Evolutionary conservation across 306 rosid species (phyloP).

Genomic region (Prosopis cineraria): DNA sequence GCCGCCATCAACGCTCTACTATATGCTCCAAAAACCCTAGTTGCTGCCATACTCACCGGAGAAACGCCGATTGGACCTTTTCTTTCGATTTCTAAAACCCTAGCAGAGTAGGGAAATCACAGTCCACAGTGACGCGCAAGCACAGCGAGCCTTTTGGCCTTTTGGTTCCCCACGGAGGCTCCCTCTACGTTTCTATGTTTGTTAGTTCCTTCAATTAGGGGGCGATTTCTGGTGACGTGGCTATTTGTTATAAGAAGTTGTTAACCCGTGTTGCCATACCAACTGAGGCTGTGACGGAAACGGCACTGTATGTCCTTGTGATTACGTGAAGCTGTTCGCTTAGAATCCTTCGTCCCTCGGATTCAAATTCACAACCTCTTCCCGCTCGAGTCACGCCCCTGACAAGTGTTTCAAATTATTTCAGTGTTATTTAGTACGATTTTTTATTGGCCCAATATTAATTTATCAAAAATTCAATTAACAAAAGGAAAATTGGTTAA

Average conservation of each 20-base stretch:
- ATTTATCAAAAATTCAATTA: no score
- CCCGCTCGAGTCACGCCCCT: constrained; percentile 30
- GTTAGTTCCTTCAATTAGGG: neutral
- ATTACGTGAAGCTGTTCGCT: neutral
- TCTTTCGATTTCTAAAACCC: constrained; percentile 38
- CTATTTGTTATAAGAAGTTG: neutral
- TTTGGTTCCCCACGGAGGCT: neutral
- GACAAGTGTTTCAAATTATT: no score
- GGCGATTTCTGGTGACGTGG: constrained; percentile 20
- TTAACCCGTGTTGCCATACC: neutral
- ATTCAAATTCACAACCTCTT: constrained; percentile 1
- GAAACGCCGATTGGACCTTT: neutral
- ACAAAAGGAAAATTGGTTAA: no score
- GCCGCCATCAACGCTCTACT: constrained; percentile 48
- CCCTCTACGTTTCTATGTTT: constrained; percentile 2
- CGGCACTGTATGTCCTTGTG: neutral
- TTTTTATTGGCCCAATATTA: no score
- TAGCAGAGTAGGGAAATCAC: neutral
- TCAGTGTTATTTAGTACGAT: no score
- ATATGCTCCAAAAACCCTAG: constrained; percentile 45
- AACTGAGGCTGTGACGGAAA: neutral
- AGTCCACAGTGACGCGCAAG: neutral
- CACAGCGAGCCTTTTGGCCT: neutral
- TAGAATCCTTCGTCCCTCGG: neutral
- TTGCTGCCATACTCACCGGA: constrained; percentile 35